These are phyloP conservation scores for Dryas alaskensis DNA, from an alignment of 306 rosid species.

Conservation along the genomic window DNA sequence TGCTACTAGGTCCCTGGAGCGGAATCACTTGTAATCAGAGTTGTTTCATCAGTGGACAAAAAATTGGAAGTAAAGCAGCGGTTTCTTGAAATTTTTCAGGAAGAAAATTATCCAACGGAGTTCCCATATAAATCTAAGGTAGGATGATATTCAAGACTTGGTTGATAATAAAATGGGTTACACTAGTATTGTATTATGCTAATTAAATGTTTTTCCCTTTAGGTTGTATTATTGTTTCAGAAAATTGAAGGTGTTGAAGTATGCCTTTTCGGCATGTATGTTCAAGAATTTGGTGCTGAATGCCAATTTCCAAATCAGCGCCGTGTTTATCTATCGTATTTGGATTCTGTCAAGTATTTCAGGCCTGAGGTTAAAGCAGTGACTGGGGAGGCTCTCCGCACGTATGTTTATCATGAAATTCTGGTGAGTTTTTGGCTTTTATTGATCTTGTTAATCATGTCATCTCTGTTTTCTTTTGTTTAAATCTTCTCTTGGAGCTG, in stretches of 20 bases:
- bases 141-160: conserved; percentile 8
- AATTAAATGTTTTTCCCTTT: conserved; percentile 17
- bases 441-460: conserved; percentile 6
- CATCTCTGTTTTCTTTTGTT: background rate
- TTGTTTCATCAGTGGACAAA: conserved; percentile 96
- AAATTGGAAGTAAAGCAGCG: conserved; percentile 93
- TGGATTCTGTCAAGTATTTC: conserved; percentile 97
- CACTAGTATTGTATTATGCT: conserved; percentile 4
- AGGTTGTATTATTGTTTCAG: conserved; percentile 92
- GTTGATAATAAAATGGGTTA: background rate
- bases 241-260: conserved; percentile 99
- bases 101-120: conserved; percentile 91
- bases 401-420: conserved; percentile 97
- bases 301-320: conserved; percentile 90
- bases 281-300: conserved; percentile 98
- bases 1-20: conserved; percentile 84
- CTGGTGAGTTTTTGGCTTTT: conserved; percentile 48
- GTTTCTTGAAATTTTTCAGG: conserved; percentile 89
- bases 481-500: conserved; percentile 23
- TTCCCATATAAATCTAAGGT: conserved; percentile 98
- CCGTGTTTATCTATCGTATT: conserved; percentile 91
- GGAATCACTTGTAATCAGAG: conserved; percentile 82
- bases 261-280: conserved; percentile 98
- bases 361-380: conserved; percentile 88
- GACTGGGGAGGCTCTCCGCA: conserved; percentile 93